Percentiles rank a stretch among this genome's conserved stretches.
These are phyloP conservation scores for Aureobasidium sp. DNA, from an alignment of 2,329 filamentous ascomycete species.

Conservation along the genomic window DNA sequence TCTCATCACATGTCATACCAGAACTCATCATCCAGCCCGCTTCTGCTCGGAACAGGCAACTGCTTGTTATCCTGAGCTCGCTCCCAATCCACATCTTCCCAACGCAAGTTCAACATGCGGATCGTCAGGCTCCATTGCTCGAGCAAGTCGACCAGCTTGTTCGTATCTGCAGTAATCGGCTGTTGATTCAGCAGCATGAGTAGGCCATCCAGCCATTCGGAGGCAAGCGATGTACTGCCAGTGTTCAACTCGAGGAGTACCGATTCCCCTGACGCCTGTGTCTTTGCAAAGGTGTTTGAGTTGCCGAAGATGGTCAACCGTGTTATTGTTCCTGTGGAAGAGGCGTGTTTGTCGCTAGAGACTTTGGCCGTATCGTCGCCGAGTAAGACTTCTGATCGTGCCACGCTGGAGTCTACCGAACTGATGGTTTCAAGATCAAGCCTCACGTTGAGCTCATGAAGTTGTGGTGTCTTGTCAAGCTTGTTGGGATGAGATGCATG, in stretches of 20 bases:
- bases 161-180: constrained; percentile 94
- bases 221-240: constrained; percentile 71
- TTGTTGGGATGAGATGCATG: constrained; percentile 75
- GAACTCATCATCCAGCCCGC: constrained; percentile 86
- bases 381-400: neutral
- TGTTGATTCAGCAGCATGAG: constrained; percentile 92
- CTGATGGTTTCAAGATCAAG: constrained; percentile 83
- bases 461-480: constrained; percentile 54
- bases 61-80: constrained; percentile 24
- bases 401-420: constrained; percentile 77
- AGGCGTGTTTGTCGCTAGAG: neutral
- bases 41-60: constrained; percentile 63
- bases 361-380: neutral
- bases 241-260: constrained; percentile 79
- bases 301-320: constrained; percentile 12
- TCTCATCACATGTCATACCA: constrained; percentile 62
- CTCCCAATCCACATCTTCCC: constrained; percentile 62
- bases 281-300: neutral
- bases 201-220: constrained; percentile 93
- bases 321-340: constrained; percentile 13
- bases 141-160: constrained; percentile 77
- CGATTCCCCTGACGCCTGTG: constrained; percentile 45
- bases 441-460: constrained; percentile 71
- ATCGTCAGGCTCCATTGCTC: constrained; percentile 91
- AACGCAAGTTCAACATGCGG: constrained; percentile 79